Evolutionary conservation across 768 basidiomycete species (phyloP), one percentile per base, ranked within the genome.

Genomic region (Termitomyces sp.): DNA sequence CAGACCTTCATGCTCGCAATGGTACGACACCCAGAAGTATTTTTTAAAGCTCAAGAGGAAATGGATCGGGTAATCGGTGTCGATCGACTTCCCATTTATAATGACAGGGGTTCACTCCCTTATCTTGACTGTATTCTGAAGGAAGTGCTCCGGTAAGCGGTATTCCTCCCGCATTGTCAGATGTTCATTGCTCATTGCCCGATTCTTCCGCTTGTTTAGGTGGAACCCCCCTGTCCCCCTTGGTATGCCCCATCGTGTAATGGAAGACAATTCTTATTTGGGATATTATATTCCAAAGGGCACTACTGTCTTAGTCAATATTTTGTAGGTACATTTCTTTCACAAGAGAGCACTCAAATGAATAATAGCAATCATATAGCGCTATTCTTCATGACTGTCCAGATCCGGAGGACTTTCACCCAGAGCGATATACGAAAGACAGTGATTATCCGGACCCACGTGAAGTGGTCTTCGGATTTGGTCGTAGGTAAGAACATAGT

Each of bases 381-480:
- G 73, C 72, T 18, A 78, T 81, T 46, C 68, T 78, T 47, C 73
- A 74, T 54, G 70, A 76, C 54, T 85, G 78, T 64, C 66, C 75
- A 13, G 67, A 81, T 37, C 79, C 83, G 18, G 70, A 77, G 11
- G 63, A 55, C 39, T 85, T 85, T 68, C 68, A 66, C 22, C 84
- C 84, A 3, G 79, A 83, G 45, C 76, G 84, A 54, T 81, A 79
- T 66, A 58, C 78, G 51, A 71, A 76, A 9, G 71, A 75, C 49
- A 65, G 70, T 20, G 62, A 68, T 42, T 69, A 76, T 36, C 72
- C 73, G 20, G 78, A 83, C 67, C 81, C 83, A 34, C 70, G 75
- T 34, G 75, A 77, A 37, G 65, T 81, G 39, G 73, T 82, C 20
- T 86, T 84, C 63, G 84, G 83, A 8, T 86, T 86, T 68, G 84